Base-by-base conservation (phyloP, 2,329 filamentous ascomycete species). In the Leptographium radiaticola region DNA sequence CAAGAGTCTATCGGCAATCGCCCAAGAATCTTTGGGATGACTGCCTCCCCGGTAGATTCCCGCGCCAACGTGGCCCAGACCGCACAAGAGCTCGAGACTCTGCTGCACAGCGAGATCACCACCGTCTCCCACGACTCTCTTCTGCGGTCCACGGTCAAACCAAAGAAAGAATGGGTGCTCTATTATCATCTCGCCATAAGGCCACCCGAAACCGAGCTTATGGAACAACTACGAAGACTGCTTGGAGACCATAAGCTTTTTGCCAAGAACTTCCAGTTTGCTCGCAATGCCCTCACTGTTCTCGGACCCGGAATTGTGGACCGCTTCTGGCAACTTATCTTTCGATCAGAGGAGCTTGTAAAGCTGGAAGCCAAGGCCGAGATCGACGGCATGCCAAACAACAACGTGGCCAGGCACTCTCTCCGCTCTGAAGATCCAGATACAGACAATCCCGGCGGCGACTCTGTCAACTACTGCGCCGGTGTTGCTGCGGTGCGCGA, bases 1-100 rank as follows among this genome's bases (percentile, higher is more conserved):
- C 68, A 75, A 2, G 71, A 75, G 34, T 58, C 65, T 0, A 70
- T 69, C 46, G 61, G 64, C 0, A 70, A 69, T 49, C 75, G 81
- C 6, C 93, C 93, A 5, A 84, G 83, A 40, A 83, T 98, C 20
- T 86, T 98, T 59, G 91, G 91, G 31, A 96, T 97, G 91, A 98
- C 93, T 1, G 93, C 93, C 9, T 97, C 93, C 0, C 93, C 93
- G 0, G 84, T 96, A 3, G 90, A 97, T 68, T 82, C 87, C 0
- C 86, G 87, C 62, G 77, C 79, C 0, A 83, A 95, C 59, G 76
- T 95, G 33, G 72, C 75, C 16, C 73, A 80, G 56, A 87, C 87
- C 40, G 86, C 87, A 0, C 70, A 71, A 56, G 81, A 87, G 52
- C 76, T 98, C 0, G 91, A 97, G 64, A 75, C 69, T 1, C 72